These are phyloP conservation scores for Combretum micranthum DNA, from an alignment of 345 rosid genomes.

Conservation along the genomic window DNA sequence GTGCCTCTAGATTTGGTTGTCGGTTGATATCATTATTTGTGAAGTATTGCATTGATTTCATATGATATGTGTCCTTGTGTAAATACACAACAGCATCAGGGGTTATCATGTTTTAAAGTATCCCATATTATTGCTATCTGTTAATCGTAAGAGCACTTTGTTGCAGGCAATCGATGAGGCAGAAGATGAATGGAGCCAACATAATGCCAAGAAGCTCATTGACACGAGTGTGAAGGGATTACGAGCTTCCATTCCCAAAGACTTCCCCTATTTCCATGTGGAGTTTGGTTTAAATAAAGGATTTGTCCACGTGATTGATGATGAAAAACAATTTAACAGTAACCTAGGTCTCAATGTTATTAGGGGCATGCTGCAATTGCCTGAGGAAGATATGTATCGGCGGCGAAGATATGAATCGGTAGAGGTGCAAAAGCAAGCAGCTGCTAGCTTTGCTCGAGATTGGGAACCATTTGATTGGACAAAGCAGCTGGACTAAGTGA, in stretches of 20 bases:
- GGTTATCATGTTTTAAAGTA: background rate
- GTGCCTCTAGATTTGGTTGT: too few relatives aligned
- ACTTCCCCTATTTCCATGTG: slow-evolving; percentile 90
- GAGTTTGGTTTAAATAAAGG: slow-evolving; percentile 82
- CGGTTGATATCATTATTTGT: too few relatives aligned
- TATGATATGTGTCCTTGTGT: too few relatives aligned
- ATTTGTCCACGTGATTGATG: slow-evolving; percentile 92
- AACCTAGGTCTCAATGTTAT: slow-evolving; percentile 83
- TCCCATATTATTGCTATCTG: background rate
- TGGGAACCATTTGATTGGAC: slow-evolving; percentile 97
- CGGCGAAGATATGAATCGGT: slow-evolving; percentile 53
- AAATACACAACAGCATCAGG: background rate
- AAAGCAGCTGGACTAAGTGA: slow-evolving; percentile 53
- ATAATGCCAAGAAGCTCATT: slow-evolving; percentile 84
- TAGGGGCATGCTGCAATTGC: slow-evolving; percentile 72
- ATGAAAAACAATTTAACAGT: slow-evolving; percentile 70
- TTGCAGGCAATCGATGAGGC: slow-evolving; percentile 91
- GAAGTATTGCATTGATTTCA: too few relatives aligned
- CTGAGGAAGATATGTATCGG: slow-evolving; percentile 89
- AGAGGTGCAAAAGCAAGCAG: slow-evolving; percentile 66
- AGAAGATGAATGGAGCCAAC: slow-evolving; percentile 98
- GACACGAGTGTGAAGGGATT: slow-evolving; percentile 87
- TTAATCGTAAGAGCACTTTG: background rate
- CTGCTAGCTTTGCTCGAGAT: slow-evolving; percentile 39
- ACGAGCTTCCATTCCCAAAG: slow-evolving; percentile 75